Evolutionary conservation across 2,329 filamentous ascomycete genomes (phyloP).

Genomic region (Periconia digitata): DNA sequence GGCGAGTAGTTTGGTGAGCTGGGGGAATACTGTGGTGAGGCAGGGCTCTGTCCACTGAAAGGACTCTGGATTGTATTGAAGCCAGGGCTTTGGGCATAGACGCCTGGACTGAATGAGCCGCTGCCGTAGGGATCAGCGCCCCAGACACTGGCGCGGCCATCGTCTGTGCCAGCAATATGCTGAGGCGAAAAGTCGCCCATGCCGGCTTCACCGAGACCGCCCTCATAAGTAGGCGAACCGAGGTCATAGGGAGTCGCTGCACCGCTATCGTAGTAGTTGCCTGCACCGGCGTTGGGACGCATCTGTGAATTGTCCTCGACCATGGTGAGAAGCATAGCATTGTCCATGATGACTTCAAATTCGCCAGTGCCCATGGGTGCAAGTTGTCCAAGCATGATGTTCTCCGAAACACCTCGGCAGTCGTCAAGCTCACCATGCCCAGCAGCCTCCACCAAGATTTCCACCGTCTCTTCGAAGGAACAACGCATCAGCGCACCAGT

Average conservation of each 20-base stretch:
- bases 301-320: slow-evolving; percentile 81
- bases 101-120: slow-evolving; percentile 67
- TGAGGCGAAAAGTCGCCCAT: slow-evolving; percentile 73
- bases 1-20: slow-evolving; percentile 43
- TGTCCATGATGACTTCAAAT: slow-evolving; percentile 90
- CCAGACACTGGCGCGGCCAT: slow-evolving; percentile 63
- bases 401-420: slow-evolving; percentile 97
- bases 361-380: slow-evolving; percentile 96
- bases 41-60: slow-evolving; percentile 57
- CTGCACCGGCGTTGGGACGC: slow-evolving; percentile 75
- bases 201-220: slow-evolving; percentile 62
- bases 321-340: slow-evolving; percentile 92
- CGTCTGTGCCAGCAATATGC: slow-evolving; percentile 62
- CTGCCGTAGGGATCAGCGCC: slow-evolving; percentile 66
- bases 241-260: slow-evolving; percentile 92
- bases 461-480: slow-evolving; percentile 98
- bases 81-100: slow-evolving; percentile 64
- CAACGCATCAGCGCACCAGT: slow-evolving; percentile 98
- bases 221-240: slow-evolving; percentile 64
- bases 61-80: slow-evolving; percentile 69
- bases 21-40: slow-evolving; percentile 43
- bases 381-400: slow-evolving; percentile 96
- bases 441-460: slow-evolving; percentile 94
- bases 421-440: slow-evolving; percentile 95
- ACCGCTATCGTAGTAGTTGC: slow-evolving; percentile 70